These are phyloP conservation scores for Theobroma grandiflorum DNA, from an alignment of 441 rosid genomes.

Conservation along the genomic window DNA sequence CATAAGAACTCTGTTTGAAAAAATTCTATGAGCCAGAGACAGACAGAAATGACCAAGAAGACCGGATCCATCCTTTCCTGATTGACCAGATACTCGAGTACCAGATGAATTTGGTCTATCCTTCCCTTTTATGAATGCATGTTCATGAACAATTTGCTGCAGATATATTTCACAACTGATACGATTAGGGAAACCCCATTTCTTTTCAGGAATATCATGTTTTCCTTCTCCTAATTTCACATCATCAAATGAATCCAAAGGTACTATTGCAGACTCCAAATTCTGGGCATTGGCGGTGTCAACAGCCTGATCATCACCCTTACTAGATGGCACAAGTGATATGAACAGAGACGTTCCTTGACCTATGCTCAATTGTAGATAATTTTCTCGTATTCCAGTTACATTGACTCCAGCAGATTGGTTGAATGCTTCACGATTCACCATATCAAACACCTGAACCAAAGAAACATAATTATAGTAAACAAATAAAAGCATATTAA, in stretches of 20 bases:
- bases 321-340: slow-evolving; percentile 63
- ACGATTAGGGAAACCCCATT: slow-evolving; percentile 57
- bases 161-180: slow-evolving; percentile 80
- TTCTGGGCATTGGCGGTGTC: slow-evolving; percentile 37
- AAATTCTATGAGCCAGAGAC: slow-evolving; percentile 89
- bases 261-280: slow-evolving; percentile 45
- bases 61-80: slow-evolving; percentile 56
- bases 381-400: slow-evolving; percentile 84
- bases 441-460: slow-evolving; percentile 82
- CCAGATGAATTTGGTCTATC: slow-evolving; percentile 47
- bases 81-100: slow-evolving; percentile 52
- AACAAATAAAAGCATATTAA: slow-evolving; percentile 18
- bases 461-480: slow-evolving; percentile 21
- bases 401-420: slow-evolving; percentile 80
- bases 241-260: slow-evolving; percentile 57
- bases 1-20: slow-evolving; percentile 71
- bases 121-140: slow-evolving; percentile 59
- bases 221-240: slow-evolving; percentile 48
- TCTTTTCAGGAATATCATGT: slow-evolving; percentile 43
- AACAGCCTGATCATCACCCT: slow-evolving; percentile 49
- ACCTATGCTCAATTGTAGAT: slow-evolving; percentile 73
- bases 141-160: slow-evolving; percentile 81
- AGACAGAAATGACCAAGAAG: slow-evolving; percentile 89
- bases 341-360: slow-evolving; percentile 77
- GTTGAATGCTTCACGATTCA: slow-evolving; percentile 79